Evolutionary conservation across 2,329 filamentous ascomycete species (phyloP), one percentile per base, ranked within the genome.

Genomic region (Trichoderma endophyticum): DNA sequence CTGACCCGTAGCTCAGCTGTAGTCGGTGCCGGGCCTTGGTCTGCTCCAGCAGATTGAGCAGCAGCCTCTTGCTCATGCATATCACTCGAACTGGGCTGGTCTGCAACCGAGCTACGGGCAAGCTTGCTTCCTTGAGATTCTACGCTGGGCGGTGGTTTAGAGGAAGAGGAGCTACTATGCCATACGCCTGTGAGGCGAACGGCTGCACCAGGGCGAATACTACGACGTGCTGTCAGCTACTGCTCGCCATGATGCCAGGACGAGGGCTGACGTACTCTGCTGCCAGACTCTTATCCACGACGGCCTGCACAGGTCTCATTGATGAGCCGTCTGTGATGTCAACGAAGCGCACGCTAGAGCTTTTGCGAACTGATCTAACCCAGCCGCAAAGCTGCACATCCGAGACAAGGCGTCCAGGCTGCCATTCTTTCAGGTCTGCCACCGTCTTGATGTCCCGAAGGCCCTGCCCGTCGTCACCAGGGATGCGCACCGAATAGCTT

Each of bases 281-380:
- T 75, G 92, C 90, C 78, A 94, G 86, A 61, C 88, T 85, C 74
- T 92, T 91, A 70, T 89, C 89, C 76, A 97, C 84, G 61, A 97
- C 90, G 60, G 92, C 93, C 83, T 99, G 96, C 70, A 98, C 81
- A 32, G 93, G 86, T 73, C 91, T 86, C 75, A 93, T 85, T 56
- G 92, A 94, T 14, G 94, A 97, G 59, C 96, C 96, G 84, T 99
- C 96, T 12, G 92, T 91, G 67, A 98, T 86, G 73, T 94, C 89
- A 67, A 95, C 91, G 83, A 99, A 98, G 6, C 92, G 91, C 73
- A 92, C 86, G 26, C 88, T 88, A 80, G 98, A 97, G 85, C 97
- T 94, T 80, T 93, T 93, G 74, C 95, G 89, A 73, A 97, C 91
- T 4, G 93, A 95, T 74, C 93, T 89, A 70, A 98, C 87, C 83